Conservation (phyloP, 1,139 yeast genomes). For the Geotrichum macrosporum region DNA sequence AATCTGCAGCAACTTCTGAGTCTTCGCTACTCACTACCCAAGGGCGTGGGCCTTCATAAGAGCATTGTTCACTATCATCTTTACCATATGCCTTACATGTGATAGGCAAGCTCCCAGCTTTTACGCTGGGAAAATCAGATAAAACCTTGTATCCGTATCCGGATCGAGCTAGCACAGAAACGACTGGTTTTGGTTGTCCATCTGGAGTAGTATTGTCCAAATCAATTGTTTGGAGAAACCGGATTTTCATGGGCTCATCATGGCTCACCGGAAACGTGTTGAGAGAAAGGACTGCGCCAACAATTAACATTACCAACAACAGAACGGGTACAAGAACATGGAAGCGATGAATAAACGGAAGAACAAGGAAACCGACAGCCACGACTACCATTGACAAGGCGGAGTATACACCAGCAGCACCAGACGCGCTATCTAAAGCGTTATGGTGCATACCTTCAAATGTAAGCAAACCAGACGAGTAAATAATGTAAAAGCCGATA, state of each 20-base stretch:
- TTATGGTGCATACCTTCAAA: conserved; percentile 66
- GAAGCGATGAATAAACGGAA: conserved; percentile 70
- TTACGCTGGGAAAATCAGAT: conserved; percentile 60
- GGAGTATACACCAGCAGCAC: conserved; percentile 48
- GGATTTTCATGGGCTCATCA: conserved; percentile 60
- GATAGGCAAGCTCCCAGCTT: conserved; percentile 37
- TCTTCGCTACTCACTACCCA: conserved; percentile 45
- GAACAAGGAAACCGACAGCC: conserved; percentile 51
- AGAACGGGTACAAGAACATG: conserved; percentile 50
- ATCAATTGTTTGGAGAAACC: conserved; percentile 59
- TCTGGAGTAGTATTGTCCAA: conserved; percentile 34
- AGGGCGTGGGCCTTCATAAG: conserved; percentile 53
- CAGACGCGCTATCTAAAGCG: conserved; percentile 55
- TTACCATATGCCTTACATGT: conserved; percentile 36
- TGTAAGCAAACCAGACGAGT: conserved; percentile 45
- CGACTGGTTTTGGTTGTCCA: conserved; percentile 36
- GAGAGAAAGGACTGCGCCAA: conserved; percentile 42
- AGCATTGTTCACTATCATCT: conserved; percentile 52
- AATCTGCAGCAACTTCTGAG: conserved; percentile 31
- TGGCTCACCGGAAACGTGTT: conserved; percentile 52
- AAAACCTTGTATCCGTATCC: conserved; percentile 46
- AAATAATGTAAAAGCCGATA: conserved; percentile 50
- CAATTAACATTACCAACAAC: conserved; percentile 38
- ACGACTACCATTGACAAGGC: conserved; percentile 41
- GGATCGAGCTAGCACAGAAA: conserved; percentile 52